Base-by-base conservation (phyloP, 2,329 filamentous ascomycete species). In the Aspergillus piperis region DNA sequence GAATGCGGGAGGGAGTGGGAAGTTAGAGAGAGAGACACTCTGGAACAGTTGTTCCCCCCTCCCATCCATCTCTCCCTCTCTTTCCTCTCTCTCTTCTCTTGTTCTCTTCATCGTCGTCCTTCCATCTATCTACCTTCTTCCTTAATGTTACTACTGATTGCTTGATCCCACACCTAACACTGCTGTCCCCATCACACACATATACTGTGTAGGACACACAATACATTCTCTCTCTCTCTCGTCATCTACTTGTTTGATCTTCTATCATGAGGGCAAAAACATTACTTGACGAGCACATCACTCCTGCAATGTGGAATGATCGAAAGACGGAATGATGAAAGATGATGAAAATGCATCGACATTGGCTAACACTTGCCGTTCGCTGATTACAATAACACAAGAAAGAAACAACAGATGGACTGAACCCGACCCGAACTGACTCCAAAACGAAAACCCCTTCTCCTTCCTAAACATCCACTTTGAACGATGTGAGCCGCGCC, bases 401-500 rank as follows among this genome's bases (percentile, higher is more conserved):
- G 7, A 44, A 44, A 5, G 10, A 44, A 11, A 19, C 41, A 44
- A 8, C 32, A 36, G 32, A 36, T 36, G 32, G 11, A 36, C 32
- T 36, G 32, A 15, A 36, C 32, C 32, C 32, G 10, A 36, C 32
- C 32, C 32, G 27, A 30, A 30, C 27, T 27, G 25, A 27, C 25
- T 27, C 32, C 32, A 11, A 36, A 36, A 13, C 11, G 1, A 11
- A 36, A 36, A 1, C 32, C 4, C 2, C 32, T 36, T 36, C 39
- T 17, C 8, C 15, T 19, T 10, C 41, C 54, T 62, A 71, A 59
- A 52, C 55, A n/a, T 68, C 69, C 10, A 68, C 75, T 64, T 76
- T 75, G 70, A 80, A 81, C n/a, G 77, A 74, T 10, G 71, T 70
- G 62, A 77, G 61, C 15, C 79, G 73, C 8, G 68, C 70, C 70